These are phyloP conservation scores for Zygotorulaspora chibaensis DNA, from an alignment of 805 yeast species.

Conservation along the genomic window DNA sequence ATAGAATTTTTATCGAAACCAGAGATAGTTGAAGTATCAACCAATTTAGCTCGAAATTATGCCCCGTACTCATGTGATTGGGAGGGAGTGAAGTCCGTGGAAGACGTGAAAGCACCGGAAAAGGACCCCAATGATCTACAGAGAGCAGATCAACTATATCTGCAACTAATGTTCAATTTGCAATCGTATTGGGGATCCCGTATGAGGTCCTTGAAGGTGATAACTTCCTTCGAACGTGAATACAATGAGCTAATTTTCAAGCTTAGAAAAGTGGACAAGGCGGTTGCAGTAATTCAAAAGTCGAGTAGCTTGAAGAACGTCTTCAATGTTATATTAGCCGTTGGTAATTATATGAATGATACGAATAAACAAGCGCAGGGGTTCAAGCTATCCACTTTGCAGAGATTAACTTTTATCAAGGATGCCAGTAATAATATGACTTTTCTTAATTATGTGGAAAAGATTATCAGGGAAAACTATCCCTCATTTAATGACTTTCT, in stretches of 20 bases:
- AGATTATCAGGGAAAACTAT: conserved; percentile 74
- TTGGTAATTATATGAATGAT: conserved; percentile 97
- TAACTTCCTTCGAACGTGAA: conserved; percentile 71
- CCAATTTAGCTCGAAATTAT: conserved; percentile 62
- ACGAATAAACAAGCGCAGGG: conserved; percentile 89
- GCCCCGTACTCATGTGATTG: conserved; percentile 79
- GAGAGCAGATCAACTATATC: conserved; percentile 78
- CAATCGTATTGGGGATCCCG: conserved; percentile 91
- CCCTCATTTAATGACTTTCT: conserved; percentile 73
- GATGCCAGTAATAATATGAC: conserved; percentile 85
- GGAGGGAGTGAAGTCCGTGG: conserved; percentile 41
- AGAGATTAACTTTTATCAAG: conserved; percentile 83
- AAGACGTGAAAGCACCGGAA: conserved; percentile 46
- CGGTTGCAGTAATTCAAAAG: conserved; percentile 58
- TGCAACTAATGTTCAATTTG: conserved; percentile 78
- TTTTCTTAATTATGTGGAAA: conserved; percentile 88
- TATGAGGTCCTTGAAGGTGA: conserved; percentile 72
- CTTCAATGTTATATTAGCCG: conserved; percentile 78
- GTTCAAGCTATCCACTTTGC: conserved; percentile 84
- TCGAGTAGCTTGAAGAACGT: conserved; percentile 68
- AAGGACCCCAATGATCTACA: conserved; percentile 75
- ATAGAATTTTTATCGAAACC: conserved; percentile 80
- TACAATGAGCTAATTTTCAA: conserved; percentile 67
- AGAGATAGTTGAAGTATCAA: conserved; percentile 70
- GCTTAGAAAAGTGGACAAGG: conserved; percentile 66